phyloP scores from a whole-genome alignment of 306 rosid species.

The Albizia julibrissin region DNA sequence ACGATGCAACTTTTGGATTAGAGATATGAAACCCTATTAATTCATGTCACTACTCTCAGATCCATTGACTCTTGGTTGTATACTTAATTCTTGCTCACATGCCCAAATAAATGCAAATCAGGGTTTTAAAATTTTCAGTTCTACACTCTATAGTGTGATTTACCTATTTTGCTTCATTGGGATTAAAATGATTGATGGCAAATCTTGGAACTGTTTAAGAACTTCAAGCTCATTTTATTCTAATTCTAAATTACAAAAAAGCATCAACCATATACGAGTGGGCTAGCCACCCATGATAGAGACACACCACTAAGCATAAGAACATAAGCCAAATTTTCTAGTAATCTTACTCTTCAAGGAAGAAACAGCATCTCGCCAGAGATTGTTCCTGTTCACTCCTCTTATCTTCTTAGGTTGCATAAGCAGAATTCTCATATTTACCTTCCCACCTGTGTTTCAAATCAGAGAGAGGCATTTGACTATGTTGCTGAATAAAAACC shows the following conservation, averaged over 20 bases:
- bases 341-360: not conserved
- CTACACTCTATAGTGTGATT: not conserved
- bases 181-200: not conserved
- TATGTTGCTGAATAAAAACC: not conserved
- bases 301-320: not conserved
- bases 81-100: not conserved
- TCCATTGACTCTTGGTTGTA: not conserved
- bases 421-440: conserved; percentile 67
- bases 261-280: not conserved
- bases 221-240: not conserved
- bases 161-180: not conserved
- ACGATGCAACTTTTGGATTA: not conserved
- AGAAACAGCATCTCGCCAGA: conserved; percentile 28
- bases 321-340: conserved; percentile 1
- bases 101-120: not conserved
- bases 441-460: conserved; percentile 81
- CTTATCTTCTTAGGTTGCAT: conserved; percentile 34
- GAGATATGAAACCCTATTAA: not conserved
- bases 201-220: not conserved
- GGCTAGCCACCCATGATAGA: conserved; percentile 4
- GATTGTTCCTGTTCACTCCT: conserved; percentile 8
- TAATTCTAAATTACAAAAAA: conserved; percentile 1
- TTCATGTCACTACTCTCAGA: not conserved
- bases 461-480: conserved; percentile 12
- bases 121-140: not conserved